These are phyloP conservation scores for Brassica carinata DNA, from an alignment of 345 rosid genomes.

Conservation along the genomic window DNA sequence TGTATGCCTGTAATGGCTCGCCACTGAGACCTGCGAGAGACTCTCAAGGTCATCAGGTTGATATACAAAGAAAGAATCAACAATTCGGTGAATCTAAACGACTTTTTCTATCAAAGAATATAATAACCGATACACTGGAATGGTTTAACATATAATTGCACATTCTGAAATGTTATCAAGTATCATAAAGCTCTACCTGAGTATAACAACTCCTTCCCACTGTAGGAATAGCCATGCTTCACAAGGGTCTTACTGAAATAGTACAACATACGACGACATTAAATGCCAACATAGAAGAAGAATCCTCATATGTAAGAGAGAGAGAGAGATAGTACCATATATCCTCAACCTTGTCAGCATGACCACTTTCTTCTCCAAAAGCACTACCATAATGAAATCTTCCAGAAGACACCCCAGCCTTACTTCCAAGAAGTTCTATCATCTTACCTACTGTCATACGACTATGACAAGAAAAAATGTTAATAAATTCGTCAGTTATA, in stretches of 20 bases:
- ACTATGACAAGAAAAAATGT: slow-evolving; percentile 46
- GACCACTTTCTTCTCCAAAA: slow-evolving; percentile 93
- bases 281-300: slow-evolving; percentile 4
- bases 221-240: slow-evolving; percentile 78
- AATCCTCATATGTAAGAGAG: background rate
- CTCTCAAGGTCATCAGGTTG: slow-evolving; percentile 33
- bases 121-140: slow-evolving; percentile 5
- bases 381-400: slow-evolving; percentile 96
- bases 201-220: slow-evolving; percentile 88
- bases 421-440: slow-evolving; percentile 96
- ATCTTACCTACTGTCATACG: slow-evolving; percentile 99
- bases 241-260: slow-evolving; percentile 74
- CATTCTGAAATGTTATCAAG: slow-evolving; percentile 15
- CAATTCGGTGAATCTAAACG: background rate
- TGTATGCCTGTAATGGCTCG: slow-evolving; percentile 78
- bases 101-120: background rate
- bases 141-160: background rate
- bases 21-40: slow-evolving; percentile 78
- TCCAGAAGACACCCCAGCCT: slow-evolving; percentile 90
- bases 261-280: slow-evolving; percentile 15
- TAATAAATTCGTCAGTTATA: slow-evolving; percentile 1
- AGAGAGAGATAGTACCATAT: slow-evolving; percentile 54
- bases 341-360: slow-evolving; percentile 81
- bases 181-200: slow-evolving; percentile 57
- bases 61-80: slow-evolving; percentile 12